Evolutionary conservation across 2,329 filamentous ascomycete genomes (phyloP).

Genomic region (Aspergillus vadensis): DNA sequence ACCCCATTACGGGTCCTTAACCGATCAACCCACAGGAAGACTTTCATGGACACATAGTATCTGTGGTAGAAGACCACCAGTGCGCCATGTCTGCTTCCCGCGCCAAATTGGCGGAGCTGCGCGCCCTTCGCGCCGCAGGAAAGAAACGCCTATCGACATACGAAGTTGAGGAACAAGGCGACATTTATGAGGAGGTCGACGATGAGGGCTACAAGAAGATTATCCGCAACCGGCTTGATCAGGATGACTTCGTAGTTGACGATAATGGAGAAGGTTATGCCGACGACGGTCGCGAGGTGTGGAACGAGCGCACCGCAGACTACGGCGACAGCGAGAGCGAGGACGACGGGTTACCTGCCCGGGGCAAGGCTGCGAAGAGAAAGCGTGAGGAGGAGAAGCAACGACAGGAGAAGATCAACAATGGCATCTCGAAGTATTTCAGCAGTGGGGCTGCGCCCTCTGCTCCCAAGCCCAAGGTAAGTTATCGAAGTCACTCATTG

Average conservation of each 20-base stretch:
- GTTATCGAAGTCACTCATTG: constrained; percentile 17
- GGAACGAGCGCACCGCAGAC: constrained; percentile 68
- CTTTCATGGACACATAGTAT: constrained; percentile 8
- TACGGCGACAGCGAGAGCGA: constrained; percentile 68
- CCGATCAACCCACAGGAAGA: neutral
- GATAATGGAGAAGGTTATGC: constrained; percentile 97
- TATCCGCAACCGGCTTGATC: constrained; percentile 80
- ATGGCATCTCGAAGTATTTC: constrained; percentile 94
- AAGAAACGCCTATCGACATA: constrained; percentile 90
- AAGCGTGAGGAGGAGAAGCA: constrained; percentile 85
- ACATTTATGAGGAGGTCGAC: constrained; percentile 93
- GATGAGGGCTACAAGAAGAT: constrained; percentile 98
- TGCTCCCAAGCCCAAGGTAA: constrained; percentile 77
- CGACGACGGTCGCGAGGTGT: constrained; percentile 91
- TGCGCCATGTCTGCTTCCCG: constrained; percentile 37
- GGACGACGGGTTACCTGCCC: constrained; percentile 70
- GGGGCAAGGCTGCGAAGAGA: constrained; percentile 71
- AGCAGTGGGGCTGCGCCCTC: constrained; percentile 68
- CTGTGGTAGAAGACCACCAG: constrained; percentile 1
- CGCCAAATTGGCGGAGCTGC: constrained; percentile 67
- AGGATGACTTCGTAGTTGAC: constrained; percentile 98
- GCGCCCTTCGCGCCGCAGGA: constrained; percentile 80
- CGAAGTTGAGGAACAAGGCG: constrained; percentile 78
- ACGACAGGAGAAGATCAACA: constrained; percentile 82
- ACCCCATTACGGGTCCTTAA: constrained; percentile 7